Base-by-base conservation (phyloP, 768 basidiomycete species). In the Tylopilus subfusipes region DNA sequence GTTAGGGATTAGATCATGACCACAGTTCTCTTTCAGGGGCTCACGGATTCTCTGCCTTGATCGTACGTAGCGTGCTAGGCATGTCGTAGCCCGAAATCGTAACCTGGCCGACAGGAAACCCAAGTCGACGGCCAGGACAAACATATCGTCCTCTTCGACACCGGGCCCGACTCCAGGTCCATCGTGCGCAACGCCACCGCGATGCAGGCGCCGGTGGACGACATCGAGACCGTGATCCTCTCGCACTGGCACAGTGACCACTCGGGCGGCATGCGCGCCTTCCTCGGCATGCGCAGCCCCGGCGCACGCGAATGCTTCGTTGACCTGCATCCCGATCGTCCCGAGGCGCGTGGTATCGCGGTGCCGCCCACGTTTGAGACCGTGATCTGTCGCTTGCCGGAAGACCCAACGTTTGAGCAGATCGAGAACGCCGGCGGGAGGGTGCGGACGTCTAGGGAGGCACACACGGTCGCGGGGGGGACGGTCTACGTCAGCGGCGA, bases 221-320 rank as follows among this genome's bases (percentile, higher is more conserved):
- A 74, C 36, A 75, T 94, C 59, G 79, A 82, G 34, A 78, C 83
- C 27, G 73, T 92, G 39, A 73, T 90, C 33, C 78, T 82, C n/a
- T 90, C 87, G 25, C 82, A 89, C 64, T 93, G 90, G 91, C 89
- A 88, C 63, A 75, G 79, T 52, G 86, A 88, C 63, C 85, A 87
- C 65, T 84, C 86, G 2, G 85, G 89, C 16, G 87, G 90, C 11
- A 76, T 93, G 51, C 75, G 86, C 34, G 78, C 86, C 5, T 84
- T 88, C 59, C 74, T 88, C 2, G 69, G 76, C 34, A 66, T 79
- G 54, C 77, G 83, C 48, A 57, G 63, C 10, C 53, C 68, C 30
- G 29, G 29, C 12, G 57, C 61, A 2, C 46, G 53, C 29, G 65
- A 68, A 5, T 81, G 83, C 58, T 59, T 78, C 53, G 80, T 88